Percentiles rank a stretch among this genome's conserved stretches.
These are phyloP conservation scores for Arabidopsis hybrid DNA, from an alignment of 441 rosid genomes.

Conservation along the genomic window DNA sequence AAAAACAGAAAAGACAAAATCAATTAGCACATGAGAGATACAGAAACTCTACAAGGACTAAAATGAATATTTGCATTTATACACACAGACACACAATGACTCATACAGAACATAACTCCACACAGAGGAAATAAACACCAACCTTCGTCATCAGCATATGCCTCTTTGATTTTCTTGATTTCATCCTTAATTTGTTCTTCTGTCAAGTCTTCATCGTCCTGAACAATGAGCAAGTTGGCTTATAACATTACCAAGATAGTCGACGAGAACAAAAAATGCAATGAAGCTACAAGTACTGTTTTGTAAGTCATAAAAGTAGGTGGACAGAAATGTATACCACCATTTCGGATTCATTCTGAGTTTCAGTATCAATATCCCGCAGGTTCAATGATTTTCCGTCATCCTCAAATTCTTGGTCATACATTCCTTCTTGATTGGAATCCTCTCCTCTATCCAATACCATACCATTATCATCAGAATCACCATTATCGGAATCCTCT, in stretches of 20 bases:
- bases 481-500: constrained; percentile 62
- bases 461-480: constrained; percentile 77
- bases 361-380: constrained; percentile 76
- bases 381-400: constrained; percentile 67
- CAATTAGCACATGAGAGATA: constrained; percentile 18
- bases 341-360: constrained; percentile 85
- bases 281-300: constrained; percentile 7
- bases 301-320: constrained; percentile 1
- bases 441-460: constrained; percentile 72
- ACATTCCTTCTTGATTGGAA: constrained; percentile 48
- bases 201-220: constrained; percentile 89
- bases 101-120: constrained; percentile 15
- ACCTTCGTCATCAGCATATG: constrained; percentile 96
- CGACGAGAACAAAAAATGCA: constrained; percentile 1
- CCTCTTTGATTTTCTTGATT: constrained; percentile 81
- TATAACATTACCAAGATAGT: constrained; percentile 16
- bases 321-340: constrained; percentile 55
- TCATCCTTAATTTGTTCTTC: constrained; percentile 86
- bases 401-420: constrained; percentile 63
- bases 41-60: constrained; percentile 12
- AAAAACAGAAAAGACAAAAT: constrained; percentile 9
- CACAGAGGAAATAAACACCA: constrained; percentile 33
- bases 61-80: not conserved
- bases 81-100: not conserved
- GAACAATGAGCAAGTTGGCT: constrained; percentile 45